Evolutionary conservation across 2,329 filamentous ascomycete genomes (phyloP), one percentile per base, ranked within the genome.

Genomic region (Teratosphaeria viscida): DNA sequence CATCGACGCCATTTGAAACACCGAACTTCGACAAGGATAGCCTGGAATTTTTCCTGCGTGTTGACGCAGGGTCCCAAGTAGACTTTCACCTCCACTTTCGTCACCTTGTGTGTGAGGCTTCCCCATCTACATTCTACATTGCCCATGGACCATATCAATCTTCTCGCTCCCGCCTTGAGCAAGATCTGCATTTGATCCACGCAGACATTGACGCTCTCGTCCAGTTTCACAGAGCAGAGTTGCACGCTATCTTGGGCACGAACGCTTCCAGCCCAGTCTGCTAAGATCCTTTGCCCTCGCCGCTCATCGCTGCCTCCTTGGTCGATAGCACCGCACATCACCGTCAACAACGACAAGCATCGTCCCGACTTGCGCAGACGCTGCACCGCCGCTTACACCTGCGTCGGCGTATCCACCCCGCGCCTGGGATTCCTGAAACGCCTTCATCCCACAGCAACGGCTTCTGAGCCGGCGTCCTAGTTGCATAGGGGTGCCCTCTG

Each of bases 401-500:
- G 54, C 37, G 26, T 57, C 54, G 57, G 61, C 56, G 23, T 55
- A 23, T 12, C 57, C 34, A 54, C 52, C 26, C n/a, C 26, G 56
- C 39, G n/a, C 49, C n/a, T 49, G 35, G 43, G 12, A 53, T 43
- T 55, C 55, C 60, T 65, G 63, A 65, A 68, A 66, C 65, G 62
- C 58, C 56, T 56, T 55, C 60, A 59, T 29, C 23, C 55, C 53
- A 61, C 62, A 29, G 43, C 54, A 55, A 65, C 66, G 63, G 61
- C 59, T 62, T 60, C 39, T 54, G 49, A 56, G 54, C 62, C 65
- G 58, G 54, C 59, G 49, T 35, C 37, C 62, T 67, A 68, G 66
- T 53, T 65, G 64, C 65, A 66, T 67, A 63, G 56, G 62, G 62
- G 60, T 66, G 64, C 59, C 55, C 58, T 27, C 62, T 60, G 61